Evolutionary conservation across 2,329 filamentous ascomycete species (phyloP), one percentile per base, ranked within the genome.

Genomic region (Xylariaceae sp.): DNA sequence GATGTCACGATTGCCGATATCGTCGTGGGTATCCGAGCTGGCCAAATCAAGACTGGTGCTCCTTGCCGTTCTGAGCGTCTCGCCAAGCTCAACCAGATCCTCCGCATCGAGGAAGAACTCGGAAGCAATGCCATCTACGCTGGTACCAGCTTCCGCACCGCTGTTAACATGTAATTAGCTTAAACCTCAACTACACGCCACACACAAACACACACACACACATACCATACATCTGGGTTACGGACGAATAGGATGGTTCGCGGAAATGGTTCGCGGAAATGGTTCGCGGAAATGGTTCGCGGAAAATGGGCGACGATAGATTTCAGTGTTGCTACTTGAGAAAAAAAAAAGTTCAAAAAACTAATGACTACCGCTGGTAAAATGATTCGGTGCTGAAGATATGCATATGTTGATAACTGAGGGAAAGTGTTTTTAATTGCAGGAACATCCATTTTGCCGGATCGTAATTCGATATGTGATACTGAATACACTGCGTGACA

Each of bases 1-100:
- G 94, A 99, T 80, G 94, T 99, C 68, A 99, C 94, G 76, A 99
- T 99, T 74, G 87, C 94, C 67, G 94, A 99, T 73, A 94, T 99
- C 67, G 91, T 91, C 63, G 94, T 99, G 67, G 94, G 94, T 80
- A 89, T 99, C 72, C 89, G 94, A 69, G 80, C 91, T 69, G 94
- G 94, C 66, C 90, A 99, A 84, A 97, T 99, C 85, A 96, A 96
- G 89, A 95, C 91, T 64, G 91, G 91, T 84, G 92, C 92, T 61
- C 94, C 94, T 67, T 88, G 88, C 73, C 88, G 94, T 71, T 96
- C 92, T 67, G 94, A 99, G 85, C 91, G 94, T 81, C 84, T 97
- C 66, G 94, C 94, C 76, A 99, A 99, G 85, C 89, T 99, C 73
- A 99, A 99, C 88, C 94, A 99, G 83, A 96, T 99, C 71, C 88